Evolutionary conservation across 2,329 filamentous ascomycete genomes (phyloP), one percentile per base, ranked within the genome.

Genomic region (Graphilbum fragrans): DNA sequence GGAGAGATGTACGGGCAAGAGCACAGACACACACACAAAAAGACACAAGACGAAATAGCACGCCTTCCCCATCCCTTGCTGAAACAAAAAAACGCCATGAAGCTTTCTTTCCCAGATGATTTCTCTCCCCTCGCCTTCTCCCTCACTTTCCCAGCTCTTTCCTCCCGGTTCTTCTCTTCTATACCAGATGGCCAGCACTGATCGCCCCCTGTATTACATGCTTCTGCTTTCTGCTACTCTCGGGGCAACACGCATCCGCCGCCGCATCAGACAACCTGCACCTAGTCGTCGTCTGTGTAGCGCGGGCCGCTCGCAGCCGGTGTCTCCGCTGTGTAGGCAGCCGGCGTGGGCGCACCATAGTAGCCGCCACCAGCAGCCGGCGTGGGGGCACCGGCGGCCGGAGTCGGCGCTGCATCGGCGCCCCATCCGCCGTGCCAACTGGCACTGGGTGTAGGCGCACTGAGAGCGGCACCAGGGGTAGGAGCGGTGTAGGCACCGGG

Each of bases 401-500:
- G 80, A 0, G 80, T 84, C 1, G 79, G 77, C 2, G 80, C 81
- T 7, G 74, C 70, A 42, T 82, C 80, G 1, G 64, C 64, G 31
- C 69, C 70, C 72, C 72, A 76, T 20, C 71, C 70, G 20, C 70
- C 65, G 46, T 72, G 67, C 71, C 76, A 76, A 9, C 70, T 72
- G 5, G 69, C 76, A 7, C 77, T 80, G 2, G 80, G 82, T 0
- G 82, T 86, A 0, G 82, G 82, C 1, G 82, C 82, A 49, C 69
- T 74, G 47, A 70, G 53, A 11, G 34, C 48, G 1, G 69, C 70
- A 16, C 68, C 74, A 0, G 77, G 77, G 0, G 77, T 80, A 2
- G 77, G 75, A 4, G 77, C 77, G n/a, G 72, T 69, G 52, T 73
- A 75, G 7, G 74, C 79, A 3, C 79, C 81, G 0, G 81, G 83